These are phyloP conservation scores for Fusarium annulatum DNA, from an alignment of 2,329 filamentous ascomycete genomes.

Conservation along the genomic window DNA sequence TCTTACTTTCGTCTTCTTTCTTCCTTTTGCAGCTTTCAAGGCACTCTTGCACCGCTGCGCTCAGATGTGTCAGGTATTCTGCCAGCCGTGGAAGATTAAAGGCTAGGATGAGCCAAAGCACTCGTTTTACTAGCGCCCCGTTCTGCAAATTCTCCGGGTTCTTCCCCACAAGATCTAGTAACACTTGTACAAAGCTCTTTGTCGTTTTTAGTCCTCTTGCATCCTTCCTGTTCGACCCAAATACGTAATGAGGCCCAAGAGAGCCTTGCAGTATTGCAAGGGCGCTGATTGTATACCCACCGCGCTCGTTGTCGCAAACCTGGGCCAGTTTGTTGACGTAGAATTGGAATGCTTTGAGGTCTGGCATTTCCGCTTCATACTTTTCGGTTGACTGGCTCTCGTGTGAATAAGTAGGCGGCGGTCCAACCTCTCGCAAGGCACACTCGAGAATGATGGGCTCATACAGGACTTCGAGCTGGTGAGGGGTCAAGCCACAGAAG, in stretches of 20 bases:
- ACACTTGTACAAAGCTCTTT: neutral
- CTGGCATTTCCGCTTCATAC: neutral
- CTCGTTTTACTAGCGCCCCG: neutral
- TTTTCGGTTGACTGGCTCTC: neutral
- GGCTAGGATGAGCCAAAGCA: neutral
- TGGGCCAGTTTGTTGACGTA: neutral
- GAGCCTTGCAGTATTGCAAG: neutral
- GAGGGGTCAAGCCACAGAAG: neutral
- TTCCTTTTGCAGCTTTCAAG: neutral
- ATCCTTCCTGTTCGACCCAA: neutral
- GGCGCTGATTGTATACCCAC: neutral
- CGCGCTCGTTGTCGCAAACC: neutral
- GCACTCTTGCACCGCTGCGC: neutral
- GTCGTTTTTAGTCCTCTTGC: neutral
- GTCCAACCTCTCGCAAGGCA: neutral
- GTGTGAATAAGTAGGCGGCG: neutral
- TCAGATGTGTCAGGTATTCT: neutral
- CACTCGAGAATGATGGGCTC: neutral
- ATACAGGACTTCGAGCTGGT: neutral
- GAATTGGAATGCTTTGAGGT: neutral
- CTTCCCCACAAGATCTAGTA: neutral
- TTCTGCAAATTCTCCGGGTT: neutral
- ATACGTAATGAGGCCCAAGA: neutral
- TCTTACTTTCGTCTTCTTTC: neutral
- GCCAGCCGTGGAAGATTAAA: neutral